phyloP scores from a whole-genome alignment of 1,284 basidiomycete species.

The Boletus semigastroideus region DNA sequence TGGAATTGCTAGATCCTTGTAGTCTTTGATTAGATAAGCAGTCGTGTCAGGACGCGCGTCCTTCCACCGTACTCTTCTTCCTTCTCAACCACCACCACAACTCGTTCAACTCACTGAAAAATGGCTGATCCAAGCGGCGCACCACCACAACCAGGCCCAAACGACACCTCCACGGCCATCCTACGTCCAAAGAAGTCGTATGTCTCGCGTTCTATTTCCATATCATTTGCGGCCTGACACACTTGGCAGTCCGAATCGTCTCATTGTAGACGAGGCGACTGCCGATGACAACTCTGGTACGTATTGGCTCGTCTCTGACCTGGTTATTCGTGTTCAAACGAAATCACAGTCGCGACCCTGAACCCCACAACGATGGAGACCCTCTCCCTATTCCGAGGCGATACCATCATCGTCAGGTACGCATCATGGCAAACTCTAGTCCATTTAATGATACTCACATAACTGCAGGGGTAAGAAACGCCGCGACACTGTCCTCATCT shows the following conservation, averaged over 20 bases:
- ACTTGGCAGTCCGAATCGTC: slow-evolving; percentile 78
- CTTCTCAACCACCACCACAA: slow-evolving; percentile 20
- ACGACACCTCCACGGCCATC: slow-evolving; percentile 92
- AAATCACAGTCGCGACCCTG: slow-evolving; percentile 77
- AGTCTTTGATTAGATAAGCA: neutral
- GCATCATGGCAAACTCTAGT: slow-evolving; percentile 16
- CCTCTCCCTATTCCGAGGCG: slow-evolving; percentile 92
- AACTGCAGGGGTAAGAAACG: slow-evolving; percentile 85
- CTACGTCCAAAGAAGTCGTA: slow-evolving; percentile 95
- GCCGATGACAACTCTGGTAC: slow-evolving; percentile 91
- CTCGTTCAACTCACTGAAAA: slow-evolving; percentile 6
- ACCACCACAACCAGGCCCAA: slow-evolving; percentile 68
- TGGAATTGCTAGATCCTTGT: neutral
- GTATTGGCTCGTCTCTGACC: slow-evolving; percentile 17
- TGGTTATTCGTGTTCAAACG: slow-evolving; percentile 2
- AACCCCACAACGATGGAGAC: slow-evolving; percentile 97
- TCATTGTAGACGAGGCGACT: slow-evolving; percentile 90
- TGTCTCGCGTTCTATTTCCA: slow-evolving; percentile 35
- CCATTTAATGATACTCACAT: slow-evolving; percentile 1
- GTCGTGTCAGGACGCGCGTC: neutral
- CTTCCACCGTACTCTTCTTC: slow-evolving; percentile 1
- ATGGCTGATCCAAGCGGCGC: slow-evolving; percentile 83
- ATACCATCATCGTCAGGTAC: slow-evolving; percentile 89
- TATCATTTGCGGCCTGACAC: slow-evolving; percentile 14
- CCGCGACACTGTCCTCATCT: slow-evolving; percentile 94